phyloP scores from a whole-genome alignment of 768 basidiomycete species.

The Galerina sulciceps region DNA sequence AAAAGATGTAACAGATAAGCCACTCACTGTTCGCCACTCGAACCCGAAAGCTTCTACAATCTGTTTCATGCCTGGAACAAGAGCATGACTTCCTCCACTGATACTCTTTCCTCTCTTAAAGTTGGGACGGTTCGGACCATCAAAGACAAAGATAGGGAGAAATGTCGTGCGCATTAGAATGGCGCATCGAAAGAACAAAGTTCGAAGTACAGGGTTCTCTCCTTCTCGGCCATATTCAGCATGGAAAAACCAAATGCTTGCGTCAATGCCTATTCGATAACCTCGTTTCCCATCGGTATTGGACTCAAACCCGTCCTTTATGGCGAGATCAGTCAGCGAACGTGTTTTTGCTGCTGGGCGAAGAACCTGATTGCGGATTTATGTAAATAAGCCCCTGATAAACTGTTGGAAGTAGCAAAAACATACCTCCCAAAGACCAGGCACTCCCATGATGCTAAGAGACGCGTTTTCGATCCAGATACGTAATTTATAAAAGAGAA shows the following conservation, averaged over 20 bases:
- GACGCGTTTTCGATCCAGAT: no score
- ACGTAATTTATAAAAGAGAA: no score
- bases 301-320: slow-evolving; percentile 73
- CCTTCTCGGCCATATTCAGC: slow-evolving; percentile 76
- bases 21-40: slow-evolving; percentile 68
- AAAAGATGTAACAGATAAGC: not conserved
- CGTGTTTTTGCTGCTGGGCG: slow-evolving; percentile 72
- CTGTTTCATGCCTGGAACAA: slow-evolving; percentile 76
- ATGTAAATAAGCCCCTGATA: not conserved
- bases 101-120: slow-evolving; percentile 81
- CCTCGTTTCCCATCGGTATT: slow-evolving; percentile 73
- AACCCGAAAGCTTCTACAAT: slow-evolving; percentile 83
- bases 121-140: slow-evolving; percentile 83
- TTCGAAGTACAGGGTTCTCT: slow-evolving; percentile 86
- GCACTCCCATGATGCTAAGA: slow-evolving; percentile 35
- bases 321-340: slow-evolving; percentile 77
- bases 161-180: slow-evolving; percentile 78
- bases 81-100: slow-evolving; percentile 61
- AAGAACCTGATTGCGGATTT: slow-evolving; percentile 50
- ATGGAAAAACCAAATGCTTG: slow-evolving; percentile 86
- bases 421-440: slow-evolving; percentile 48
- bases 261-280: slow-evolving; percentile 86
- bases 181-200: slow-evolving; percentile 83
- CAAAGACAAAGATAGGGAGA: slow-evolving; percentile 90
- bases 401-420: not conserved